Conservation (phyloP, 495 filamentous ascomycete genomes). For the Penicillium desertorum region DNA sequence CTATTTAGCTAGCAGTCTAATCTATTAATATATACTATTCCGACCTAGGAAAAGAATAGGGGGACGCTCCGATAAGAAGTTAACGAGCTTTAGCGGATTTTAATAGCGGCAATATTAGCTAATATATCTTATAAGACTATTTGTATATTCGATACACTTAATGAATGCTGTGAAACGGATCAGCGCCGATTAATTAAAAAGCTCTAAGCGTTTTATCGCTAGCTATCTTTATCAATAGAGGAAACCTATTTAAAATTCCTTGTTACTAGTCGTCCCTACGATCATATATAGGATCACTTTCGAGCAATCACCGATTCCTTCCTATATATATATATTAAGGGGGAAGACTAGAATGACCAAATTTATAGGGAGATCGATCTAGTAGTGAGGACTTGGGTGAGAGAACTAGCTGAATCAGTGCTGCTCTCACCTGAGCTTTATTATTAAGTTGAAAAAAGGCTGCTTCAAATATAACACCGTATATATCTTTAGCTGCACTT, state of each 20-base stretch:
- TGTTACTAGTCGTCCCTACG: conserved; percentile 46
- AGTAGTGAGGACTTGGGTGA: conserved; percentile 33
- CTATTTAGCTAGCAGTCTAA: conserved; percentile 22
- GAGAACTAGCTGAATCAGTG: conserved; percentile 21
- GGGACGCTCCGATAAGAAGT: conserved; percentile 23
- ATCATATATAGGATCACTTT: conserved; percentile 32
- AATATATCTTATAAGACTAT: conserved; percentile 10
- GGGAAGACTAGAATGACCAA: conserved; percentile 35
- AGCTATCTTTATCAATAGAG: background rate
- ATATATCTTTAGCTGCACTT: no score
- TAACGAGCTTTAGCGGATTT: conserved; percentile 29
- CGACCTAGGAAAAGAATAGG: conserved; percentile 28
- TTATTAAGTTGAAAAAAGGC: no score
- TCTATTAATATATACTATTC: conserved; percentile 30
- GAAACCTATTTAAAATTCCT: conserved; percentile 38
- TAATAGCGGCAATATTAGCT: conserved; percentile 11
- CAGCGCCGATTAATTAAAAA: conserved; percentile 25
- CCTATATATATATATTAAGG: conserved; percentile 33
- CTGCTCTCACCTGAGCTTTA: conserved; percentile 4
- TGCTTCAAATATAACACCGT: no score
- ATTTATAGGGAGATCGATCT: conserved; percentile 40
- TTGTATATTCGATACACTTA: conserved; percentile 44
- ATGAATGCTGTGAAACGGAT: conserved; percentile 36
- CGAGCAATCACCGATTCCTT: conserved; percentile 16
- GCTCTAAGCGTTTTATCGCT: conserved; percentile 1